Base-by-base conservation (phyloP, 2,329 filamentous ascomycete species). In the Fusarium nematophilum region DNA sequence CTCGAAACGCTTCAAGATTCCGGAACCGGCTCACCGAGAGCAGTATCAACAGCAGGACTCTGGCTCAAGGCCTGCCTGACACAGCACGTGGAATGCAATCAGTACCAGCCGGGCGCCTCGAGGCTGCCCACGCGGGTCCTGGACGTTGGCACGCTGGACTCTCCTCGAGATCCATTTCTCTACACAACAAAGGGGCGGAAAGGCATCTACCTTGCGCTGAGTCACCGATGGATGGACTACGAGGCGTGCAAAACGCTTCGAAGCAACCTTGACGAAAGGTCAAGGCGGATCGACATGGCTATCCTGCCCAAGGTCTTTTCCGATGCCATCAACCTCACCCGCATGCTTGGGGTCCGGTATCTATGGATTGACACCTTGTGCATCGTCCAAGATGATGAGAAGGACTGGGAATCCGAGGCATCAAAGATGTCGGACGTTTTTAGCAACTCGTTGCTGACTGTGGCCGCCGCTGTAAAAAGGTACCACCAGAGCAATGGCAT, bases 321-420 rank as follows among this genome's bases (percentile, higher is more conserved):
- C 11, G 53, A 57, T 25, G 53, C 53, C 4, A 14, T 53, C 6
- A 10, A 17, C 5, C 7, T 57, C 1, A 30, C 47, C 11, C 26
- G 47, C 5, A 18, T 43, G 9, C 48, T 57, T 6, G 53, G 43
- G 4, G 11, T 44, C 13, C 42, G 43, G 9, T 53, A 47, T 18
- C 26, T 57, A 3, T 57, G 53, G 53, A 52, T 57, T 5, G 47
- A 57, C 17, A 37, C 53, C 2, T 10, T 52, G 5, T 52, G 53
- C 21, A 53, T 57, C 13, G 47, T 57, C 8, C 53, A 57, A 48
- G 48, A 55, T 25, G 43, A 13, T 15, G 11, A 36, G 9, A 14
- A 27, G 9, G 52, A 55, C 14, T 55, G 52, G 52, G 33, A 46
- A 9, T 9, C 7, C 3, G 8, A 36, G 33, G 14, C 33, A 18